Base-by-base conservation (phyloP, 352 stramenopile species). In the Globisporangium takayamanum region DNA sequence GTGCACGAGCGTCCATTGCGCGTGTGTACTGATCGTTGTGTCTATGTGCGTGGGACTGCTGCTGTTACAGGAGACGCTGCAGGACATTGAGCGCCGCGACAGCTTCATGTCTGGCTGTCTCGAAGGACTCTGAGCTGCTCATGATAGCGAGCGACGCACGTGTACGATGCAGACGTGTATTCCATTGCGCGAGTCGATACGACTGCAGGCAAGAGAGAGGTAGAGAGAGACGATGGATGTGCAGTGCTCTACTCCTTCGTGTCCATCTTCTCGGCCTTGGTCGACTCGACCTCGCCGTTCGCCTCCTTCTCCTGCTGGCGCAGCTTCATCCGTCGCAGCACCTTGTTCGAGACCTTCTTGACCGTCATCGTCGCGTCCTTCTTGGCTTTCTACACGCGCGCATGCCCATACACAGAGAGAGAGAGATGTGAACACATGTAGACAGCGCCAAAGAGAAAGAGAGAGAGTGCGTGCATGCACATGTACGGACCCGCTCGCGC, bases 341-440 rank as follows among this genome's bases (percentile, higher is more conserved):
- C 80, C 55, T 91, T 91, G 62, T 55, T 78, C 30, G 80, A 86
- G 37, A 91, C 76, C 58, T 89, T 91, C 69, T 89, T 91, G 48
- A 80, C 73, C 26, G 54, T 45, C 39, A 48, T 63, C 46, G 70
- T 85, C 59, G 78, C 66, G 56, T 75, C 79, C 60, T 86, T 87
- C 22, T 73, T 59, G 39, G 76, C 75, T 83, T 88, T 87, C 64
- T 81, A 52, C 33, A 63, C 5, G 22, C 3, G 48, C 6, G 16
- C 3, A 7, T n/a, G 28, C 12, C 3, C 46, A 36, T 10, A 22
- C n/a, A 55, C 8, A 15, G 18, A 37, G 30, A 15, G 18, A 37
- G 30, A 22, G 22, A 41, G 0, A 12, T 0, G 14, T 30, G 37
- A 25, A 2, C 5, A 41, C 6, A 49, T 39, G 15, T 7, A 8